These are phyloP conservation scores for Drechslerella coelobrocha DNA, from an alignment of 2,329 filamentous ascomycete genomes.

Conservation along the genomic window DNA sequence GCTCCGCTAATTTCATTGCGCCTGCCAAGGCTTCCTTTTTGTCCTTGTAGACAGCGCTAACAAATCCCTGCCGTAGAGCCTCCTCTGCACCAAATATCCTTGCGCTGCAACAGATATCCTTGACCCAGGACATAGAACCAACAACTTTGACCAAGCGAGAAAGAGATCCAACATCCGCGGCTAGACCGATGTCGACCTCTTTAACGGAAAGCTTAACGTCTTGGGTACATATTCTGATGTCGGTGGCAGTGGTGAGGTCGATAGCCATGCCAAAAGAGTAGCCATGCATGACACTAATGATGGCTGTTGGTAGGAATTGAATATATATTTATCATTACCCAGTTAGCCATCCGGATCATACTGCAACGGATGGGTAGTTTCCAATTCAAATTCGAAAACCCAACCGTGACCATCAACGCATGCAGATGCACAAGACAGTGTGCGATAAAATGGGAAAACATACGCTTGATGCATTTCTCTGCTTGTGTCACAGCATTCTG, in stretches of 20 bases:
- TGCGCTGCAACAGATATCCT: constrained; percentile 76
- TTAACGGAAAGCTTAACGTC: constrained; percentile 74
- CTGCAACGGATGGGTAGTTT: not conserved
- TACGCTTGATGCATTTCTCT: constrained; percentile 88
- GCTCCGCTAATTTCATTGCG: constrained; percentile 68
- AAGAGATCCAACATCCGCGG: constrained; percentile 79
- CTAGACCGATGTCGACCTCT: constrained; percentile 81
- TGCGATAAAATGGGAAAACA: constrained; percentile 56
- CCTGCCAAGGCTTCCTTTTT: constrained; percentile 70
- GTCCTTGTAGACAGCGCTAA: constrained; percentile 69
- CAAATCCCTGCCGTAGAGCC: constrained; percentile 73
- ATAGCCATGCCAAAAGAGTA: constrained; percentile 79
- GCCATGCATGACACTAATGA: constrained; percentile 80
- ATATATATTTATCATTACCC: not conserved
- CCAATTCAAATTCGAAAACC: not conserved
- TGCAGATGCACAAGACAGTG: not conserved
- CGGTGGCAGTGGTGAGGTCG: constrained; percentile 73
- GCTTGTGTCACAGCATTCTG: constrained; percentile 77
- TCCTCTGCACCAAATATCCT: constrained; percentile 73
- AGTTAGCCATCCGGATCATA: not conserved
- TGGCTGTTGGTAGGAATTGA: constrained; percentile 62
- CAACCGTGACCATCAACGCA: not conserved
- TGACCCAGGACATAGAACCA: constrained; percentile 75
- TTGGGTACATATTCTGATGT: constrained; percentile 71
- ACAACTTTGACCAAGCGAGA: constrained; percentile 76